These are phyloP conservation scores for Nicotiana tabacum DNA, from an alignment of 257 asterid species.

Conservation along the genomic window DNA sequence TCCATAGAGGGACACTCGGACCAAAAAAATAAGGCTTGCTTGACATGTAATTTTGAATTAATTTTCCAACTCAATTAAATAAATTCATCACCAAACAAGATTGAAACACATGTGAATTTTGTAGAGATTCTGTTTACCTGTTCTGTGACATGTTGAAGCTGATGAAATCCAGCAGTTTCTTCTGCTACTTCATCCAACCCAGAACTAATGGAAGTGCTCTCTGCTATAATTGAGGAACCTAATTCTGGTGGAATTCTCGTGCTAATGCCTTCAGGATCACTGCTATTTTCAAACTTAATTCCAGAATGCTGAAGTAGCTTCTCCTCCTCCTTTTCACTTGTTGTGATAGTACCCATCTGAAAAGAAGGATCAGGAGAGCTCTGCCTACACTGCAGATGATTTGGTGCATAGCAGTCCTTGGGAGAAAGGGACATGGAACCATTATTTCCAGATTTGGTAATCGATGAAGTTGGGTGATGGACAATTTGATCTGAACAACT, in stretches of 20 bases:
- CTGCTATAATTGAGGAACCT: conserved; percentile 42
- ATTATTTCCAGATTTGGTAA: conserved; percentile 41
- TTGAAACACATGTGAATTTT: not conserved
- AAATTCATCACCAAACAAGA: not conserved
- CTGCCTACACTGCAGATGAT: conserved; percentile 30
- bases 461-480: conserved; percentile 27
- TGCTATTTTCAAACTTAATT: conserved; percentile 28
- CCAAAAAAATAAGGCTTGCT: not conserved
- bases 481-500: conserved; percentile 35
- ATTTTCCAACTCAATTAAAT: not conserved
- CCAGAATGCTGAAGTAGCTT: conserved; percentile 26
- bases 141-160: conserved; percentile 62
- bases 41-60: not conserved
- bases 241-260: conserved; percentile 35
- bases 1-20: too few relatives aligned
- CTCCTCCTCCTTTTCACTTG: conserved; percentile 27
- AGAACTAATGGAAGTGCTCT: conserved; percentile 31
- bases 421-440: conserved; percentile 35
- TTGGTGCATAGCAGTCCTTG: conserved; percentile 38
- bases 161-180: conserved; percentile 54
- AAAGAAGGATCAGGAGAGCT: conserved; percentile 24
- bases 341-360: conserved; percentile 24
- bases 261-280: conserved; percentile 30
- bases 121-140: conserved; percentile 40
- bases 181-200: conserved; percentile 37